phyloP scores from a whole-genome alignment of 495 filamentous ascomycete genomes.

The Aspergillus baeticus region DNA sequence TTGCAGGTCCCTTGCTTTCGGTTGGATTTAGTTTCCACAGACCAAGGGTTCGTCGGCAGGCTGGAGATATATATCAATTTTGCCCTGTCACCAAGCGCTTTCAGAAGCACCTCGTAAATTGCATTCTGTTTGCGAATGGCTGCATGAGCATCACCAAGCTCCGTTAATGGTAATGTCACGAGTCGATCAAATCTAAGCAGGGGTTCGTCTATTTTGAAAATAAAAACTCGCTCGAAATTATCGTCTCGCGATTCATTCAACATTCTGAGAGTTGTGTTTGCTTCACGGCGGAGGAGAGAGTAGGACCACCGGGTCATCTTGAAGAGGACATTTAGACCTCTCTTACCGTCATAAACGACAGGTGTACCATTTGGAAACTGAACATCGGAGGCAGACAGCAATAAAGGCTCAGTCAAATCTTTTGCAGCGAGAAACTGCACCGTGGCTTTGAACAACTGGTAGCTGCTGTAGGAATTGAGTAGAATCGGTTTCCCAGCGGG shows the following conservation, averaged over 20 bases:
- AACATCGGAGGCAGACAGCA: conserved; percentile 45
- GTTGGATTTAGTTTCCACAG: conserved; percentile 25
- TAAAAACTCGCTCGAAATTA: conserved; percentile 81
- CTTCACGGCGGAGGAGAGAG: conserved; percentile 65
- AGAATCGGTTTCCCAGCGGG: conserved; percentile 67
- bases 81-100: conserved; percentile 73
- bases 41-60: conserved; percentile 38
- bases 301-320: conserved; percentile 93
- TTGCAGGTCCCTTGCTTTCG: conserved; percentile 23
- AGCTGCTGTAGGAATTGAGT: conserved; percentile 78
- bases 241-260: conserved; percentile 72
- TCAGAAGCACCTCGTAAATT: conserved; percentile 60
- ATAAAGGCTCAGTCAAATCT: conserved; percentile 65
- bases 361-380: conserved; percentile 37
- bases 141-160: conserved; percentile 30
- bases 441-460: conserved; percentile 90
- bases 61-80: conserved; percentile 59
- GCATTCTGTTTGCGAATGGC: conserved; percentile 29
- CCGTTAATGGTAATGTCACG: conserved; percentile 30
- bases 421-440: conserved; percentile 77
- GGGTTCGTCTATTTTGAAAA: conserved; percentile 66
- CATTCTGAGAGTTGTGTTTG: conserved; percentile 64
- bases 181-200: conserved; percentile 70
- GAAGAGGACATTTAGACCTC: conserved; percentile 78
- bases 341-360: conserved; percentile 61